Evolutionary conservation across 1,139 yeast genomes (phyloP).

Genomic region (Yamadazyma dendronema): DNA sequence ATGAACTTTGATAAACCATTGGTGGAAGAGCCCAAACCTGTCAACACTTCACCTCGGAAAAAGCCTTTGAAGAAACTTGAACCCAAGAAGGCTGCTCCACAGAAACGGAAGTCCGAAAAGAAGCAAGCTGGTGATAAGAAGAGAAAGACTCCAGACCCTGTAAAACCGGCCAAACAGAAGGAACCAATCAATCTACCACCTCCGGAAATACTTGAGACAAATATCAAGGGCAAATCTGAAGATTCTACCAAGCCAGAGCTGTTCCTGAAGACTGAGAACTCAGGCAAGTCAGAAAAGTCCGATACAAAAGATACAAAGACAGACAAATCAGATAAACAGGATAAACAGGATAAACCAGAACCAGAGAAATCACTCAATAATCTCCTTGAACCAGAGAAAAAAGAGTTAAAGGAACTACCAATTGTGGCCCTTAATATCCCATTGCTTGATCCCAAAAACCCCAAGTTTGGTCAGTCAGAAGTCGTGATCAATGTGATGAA

Average conservation of each 20-base stretch:
- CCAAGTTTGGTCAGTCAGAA: constrained; percentile 64
- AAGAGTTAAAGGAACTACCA: constrained; percentile 30
- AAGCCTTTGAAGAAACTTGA: constrained; percentile 9
- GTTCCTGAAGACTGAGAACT: not conserved
- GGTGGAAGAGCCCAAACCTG: constrained; percentile 12
- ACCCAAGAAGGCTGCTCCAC: constrained; percentile 14
- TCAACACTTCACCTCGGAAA: constrained; percentile 12
- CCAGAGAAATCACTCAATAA: too few species aligned
- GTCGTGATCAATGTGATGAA: constrained; percentile 77
- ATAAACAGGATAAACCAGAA: constrained; percentile 14
- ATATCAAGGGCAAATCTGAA: too few species aligned
- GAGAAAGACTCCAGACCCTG: constrained; percentile 17
- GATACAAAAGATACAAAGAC: constrained; percentile 10
- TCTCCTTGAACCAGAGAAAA: constrained; percentile 20
- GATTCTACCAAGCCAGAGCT: too few species aligned
- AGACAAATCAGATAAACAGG: constrained; percentile 1
- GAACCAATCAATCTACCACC: constrained; percentile 16
- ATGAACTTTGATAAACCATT: constrained; percentile 34
- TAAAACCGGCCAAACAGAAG: constrained; percentile 9
- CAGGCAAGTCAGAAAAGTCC: not conserved
- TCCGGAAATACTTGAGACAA: constrained; percentile 16
- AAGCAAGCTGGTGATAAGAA: constrained; percentile 13
- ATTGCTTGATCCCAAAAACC: constrained; percentile 45
- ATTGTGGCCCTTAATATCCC: constrained; percentile 64
- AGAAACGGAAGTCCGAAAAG: constrained; percentile 15